These are phyloP conservation scores for Cercis canadensis DNA, from an alignment of 306 rosid genomes.

Conservation along the genomic window DNA sequence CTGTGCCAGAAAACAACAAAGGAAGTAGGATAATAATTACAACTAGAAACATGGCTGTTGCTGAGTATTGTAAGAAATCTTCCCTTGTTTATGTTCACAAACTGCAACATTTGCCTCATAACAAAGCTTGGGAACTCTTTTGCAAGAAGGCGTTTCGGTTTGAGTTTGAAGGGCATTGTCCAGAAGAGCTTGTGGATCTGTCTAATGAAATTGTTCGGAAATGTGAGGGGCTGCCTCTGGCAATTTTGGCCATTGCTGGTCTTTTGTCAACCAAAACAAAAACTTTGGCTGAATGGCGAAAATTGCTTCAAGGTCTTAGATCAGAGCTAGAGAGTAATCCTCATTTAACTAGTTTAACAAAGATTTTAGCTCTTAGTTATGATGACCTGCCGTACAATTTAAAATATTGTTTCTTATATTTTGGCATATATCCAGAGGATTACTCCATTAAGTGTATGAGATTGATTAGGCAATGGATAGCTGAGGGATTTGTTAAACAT, in stretches of 20 bases:
- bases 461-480: constrained; percentile 43
- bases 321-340: constrained; percentile 29
- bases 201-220: constrained; percentile 34
- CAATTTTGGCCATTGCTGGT: constrained; percentile 44
- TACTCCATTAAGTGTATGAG: constrained; percentile 24
- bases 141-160: constrained; percentile 31
- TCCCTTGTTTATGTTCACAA: constrained; percentile 12
- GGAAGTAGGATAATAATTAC: no score
- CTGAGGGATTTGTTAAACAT: constrained; percentile 39
- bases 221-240: constrained; percentile 43
- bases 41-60: constrained; percentile 32
- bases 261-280: constrained; percentile 39
- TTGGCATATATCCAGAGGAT: constrained; percentile 46
- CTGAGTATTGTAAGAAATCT: constrained; percentile 11
- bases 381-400: no score
- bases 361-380: constrained; percentile 30
- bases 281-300: constrained; percentile 35
- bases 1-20: no score
- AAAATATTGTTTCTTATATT: no score
- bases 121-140: constrained; percentile 40
- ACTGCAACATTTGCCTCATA: background rate
- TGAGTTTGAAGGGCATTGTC: constrained; percentile 24
- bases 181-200: constrained; percentile 4
- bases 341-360: constrained; percentile 5
- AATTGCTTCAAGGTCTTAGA: constrained; percentile 10